Percentiles rank a stretch among this genome's conserved stretches.
Conservation (phyloP, 768 basidiomycete genomes). For the Suillus weaverae region DNA sequence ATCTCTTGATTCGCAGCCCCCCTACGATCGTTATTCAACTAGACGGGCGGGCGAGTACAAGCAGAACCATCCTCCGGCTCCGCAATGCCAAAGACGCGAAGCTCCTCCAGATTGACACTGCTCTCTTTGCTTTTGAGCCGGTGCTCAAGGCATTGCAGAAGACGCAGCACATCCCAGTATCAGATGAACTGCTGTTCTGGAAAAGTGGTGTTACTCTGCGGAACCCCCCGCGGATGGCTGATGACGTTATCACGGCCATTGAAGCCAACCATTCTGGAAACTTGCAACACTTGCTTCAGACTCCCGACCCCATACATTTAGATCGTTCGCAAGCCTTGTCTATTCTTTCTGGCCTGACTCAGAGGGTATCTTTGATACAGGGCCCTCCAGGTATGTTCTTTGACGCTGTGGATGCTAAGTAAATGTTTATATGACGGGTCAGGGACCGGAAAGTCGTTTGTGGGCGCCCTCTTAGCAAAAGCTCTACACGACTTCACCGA, state of each 20-base stretch:
- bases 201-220: constrained; percentile 19
- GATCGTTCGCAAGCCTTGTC: constrained; percentile 46
- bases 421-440: neutral
- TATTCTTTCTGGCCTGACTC: constrained; percentile 50
- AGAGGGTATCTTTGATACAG: constrained; percentile 57
- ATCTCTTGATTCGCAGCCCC: constrained; percentile 40
- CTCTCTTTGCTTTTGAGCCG: constrained; percentile 58
- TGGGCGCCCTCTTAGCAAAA: constrained; percentile 60
- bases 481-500: constrained; percentile 45
- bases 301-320: constrained; percentile 39
- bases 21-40: constrained; percentile 53
- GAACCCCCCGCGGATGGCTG: constrained; percentile 5
- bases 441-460: constrained; percentile 70
- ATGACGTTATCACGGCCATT: constrained; percentile 25
- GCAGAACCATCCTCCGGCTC: constrained; percentile 37
- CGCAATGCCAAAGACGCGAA: constrained; percentile 34
- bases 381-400: constrained; percentile 57
- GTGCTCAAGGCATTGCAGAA: constrained; percentile 52
- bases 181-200: constrained; percentile 53
- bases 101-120: constrained; percentile 56
- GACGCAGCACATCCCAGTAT: constrained; percentile 42
- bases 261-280: constrained; percentile 35
- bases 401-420: neutral
- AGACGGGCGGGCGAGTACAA: constrained; percentile 39
- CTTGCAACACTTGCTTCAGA: constrained; percentile 36